phyloP scores from a whole-genome alignment of 257 asterid species.

The Thymus mandschuricus region DNA sequence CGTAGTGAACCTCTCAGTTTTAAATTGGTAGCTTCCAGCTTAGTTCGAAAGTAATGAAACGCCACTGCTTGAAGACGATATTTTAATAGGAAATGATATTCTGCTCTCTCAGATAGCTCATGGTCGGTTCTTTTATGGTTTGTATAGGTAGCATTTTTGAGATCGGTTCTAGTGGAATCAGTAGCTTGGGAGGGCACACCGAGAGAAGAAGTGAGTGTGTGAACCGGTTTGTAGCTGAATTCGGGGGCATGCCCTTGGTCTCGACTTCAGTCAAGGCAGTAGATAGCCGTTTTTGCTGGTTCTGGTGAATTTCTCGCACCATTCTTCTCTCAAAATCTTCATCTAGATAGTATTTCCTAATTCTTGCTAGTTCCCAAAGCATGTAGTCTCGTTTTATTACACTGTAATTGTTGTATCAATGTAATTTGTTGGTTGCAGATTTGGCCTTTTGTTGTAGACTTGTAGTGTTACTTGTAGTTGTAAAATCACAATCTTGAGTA shows the following conservation, averaged over 20 bases:
- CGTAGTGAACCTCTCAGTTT: not conserved
- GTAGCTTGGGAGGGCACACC: slow-evolving; percentile 89
- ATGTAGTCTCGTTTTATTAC: slow-evolving; percentile 23
- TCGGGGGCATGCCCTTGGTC: slow-evolving; percentile 70
- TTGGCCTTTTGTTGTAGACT: not conserved
- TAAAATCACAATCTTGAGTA: not conserved
- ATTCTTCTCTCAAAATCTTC: slow-evolving; percentile 25
- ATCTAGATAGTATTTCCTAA: not conserved
- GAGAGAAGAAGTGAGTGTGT: slow-evolving; percentile 68
- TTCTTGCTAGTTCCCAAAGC: slow-evolving; percentile 29
- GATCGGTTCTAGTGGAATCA: slow-evolving; percentile 83
- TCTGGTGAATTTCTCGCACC: slow-evolving; percentile 58
- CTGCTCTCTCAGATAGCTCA: not conserved
- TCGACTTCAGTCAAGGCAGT: slow-evolving; percentile 75
- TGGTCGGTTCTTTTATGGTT: slow-evolving; percentile 14
- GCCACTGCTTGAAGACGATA: not conserved
- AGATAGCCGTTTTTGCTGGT: slow-evolving; percentile 72
- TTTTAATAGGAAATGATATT: not conserved
- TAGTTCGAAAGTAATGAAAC: not conserved
- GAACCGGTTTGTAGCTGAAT: slow-evolving; percentile 58
- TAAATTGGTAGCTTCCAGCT: not conserved
- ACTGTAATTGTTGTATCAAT: slow-evolving; percentile 1
- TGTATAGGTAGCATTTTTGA: slow-evolving; percentile 70
- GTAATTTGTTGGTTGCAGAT: slow-evolving; percentile 20
- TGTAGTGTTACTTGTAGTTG: not conserved